Base-by-base conservation (phyloP, 228 moss, liverwort and hornwort genomes). In the Sphagnum fallax region DNA sequence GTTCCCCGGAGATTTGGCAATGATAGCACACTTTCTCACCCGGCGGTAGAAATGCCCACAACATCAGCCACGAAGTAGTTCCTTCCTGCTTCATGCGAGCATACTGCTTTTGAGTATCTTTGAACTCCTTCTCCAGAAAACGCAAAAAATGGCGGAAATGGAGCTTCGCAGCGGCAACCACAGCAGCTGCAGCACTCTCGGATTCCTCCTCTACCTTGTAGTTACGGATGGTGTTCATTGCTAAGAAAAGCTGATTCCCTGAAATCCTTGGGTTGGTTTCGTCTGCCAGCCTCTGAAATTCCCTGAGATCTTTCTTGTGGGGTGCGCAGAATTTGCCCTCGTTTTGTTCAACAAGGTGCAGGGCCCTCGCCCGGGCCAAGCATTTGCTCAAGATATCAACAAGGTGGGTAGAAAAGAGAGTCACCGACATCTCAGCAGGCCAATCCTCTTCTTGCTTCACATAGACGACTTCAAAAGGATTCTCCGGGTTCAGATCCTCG, bases 381-480 rank as follows among this genome's bases (percentile, higher is more conserved):
- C 69, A 79, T 61, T 78, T 73, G 61, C 67, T 76, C 0, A 76
- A 70, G 7, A 78, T 69, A n/a, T 73, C 67, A 16, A 88, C 72
- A 57, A 90, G 90, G 51, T 67, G 48, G 63, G 57, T 51, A 0
- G 90, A 90, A 1, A 63, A 66, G 66, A 90, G 60, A 32, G 8
- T 72, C 55, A 90, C 72, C 0, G 60, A 75, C 53, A 87, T 87
- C 4, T 48, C 49, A 51, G 77, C 81, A 55, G 90, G 84, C 84
- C 77, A 83, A 8, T 75, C 75, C 49, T 8, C 12, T 48, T 13
- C 6, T 68, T 70, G 72, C 60, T 69, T 64, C 32, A 32, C 32
- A 76, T 90, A 84, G 9, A 68, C 67, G 6, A 87, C 84, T 62
- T 82, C 81, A 67, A 90, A 90, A 6, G 90, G 90, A 50, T 77